A percentile compares a stretch with the other conserved stretches of the same genome.
phyloP scores from a whole-genome alignment of 1,139 yeast genomes.

The Yamadazyma sp. region DNA sequence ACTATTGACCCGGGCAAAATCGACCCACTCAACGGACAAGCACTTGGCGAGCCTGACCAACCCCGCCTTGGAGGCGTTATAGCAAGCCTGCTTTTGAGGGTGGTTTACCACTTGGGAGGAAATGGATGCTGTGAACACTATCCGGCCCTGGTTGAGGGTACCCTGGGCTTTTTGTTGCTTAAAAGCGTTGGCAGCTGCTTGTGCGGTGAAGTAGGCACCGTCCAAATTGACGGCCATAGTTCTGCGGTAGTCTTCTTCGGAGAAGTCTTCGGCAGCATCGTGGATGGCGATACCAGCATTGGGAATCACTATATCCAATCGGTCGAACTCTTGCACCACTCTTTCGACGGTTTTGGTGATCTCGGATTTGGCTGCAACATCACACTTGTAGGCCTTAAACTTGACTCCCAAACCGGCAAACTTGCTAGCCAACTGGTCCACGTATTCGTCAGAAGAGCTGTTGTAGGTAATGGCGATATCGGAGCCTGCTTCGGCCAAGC shows the following conservation, averaged over 20 bases:
- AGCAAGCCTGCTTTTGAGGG: constrained; percentile 55
- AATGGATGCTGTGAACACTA: constrained; percentile 29
- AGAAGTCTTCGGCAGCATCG: constrained; percentile 20
- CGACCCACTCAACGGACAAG: constrained; percentile 55
- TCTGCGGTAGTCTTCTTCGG: constrained; percentile 20
- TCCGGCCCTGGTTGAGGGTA: constrained; percentile 21
- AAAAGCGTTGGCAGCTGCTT: constrained; percentile 49
- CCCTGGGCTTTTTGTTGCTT: constrained; percentile 33
- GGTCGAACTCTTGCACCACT: constrained; percentile 28
- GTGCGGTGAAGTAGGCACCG: constrained; percentile 45
- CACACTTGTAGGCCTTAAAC: constrained; percentile 21
- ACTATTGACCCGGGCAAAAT: constrained; percentile 53
- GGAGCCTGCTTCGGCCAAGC: constrained; percentile 34
- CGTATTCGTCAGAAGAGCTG: constrained; percentile 34
- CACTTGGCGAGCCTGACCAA: constrained; percentile 48
- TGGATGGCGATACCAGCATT: constrained; percentile 54
- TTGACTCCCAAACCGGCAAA: constrained; percentile 18
- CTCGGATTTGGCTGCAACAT: constrained; percentile 21
- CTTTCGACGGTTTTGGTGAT: constrained; percentile 19
- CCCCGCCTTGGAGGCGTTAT: constrained; percentile 56
- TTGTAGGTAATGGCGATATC: constrained; percentile 29
- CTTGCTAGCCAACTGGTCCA: constrained; percentile 17
- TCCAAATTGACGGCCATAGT: constrained; percentile 51
- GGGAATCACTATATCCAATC: constrained; percentile 52
- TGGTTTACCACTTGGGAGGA: constrained; percentile 46